phyloP scores from a whole-genome alignment of 805 yeast species.

The Schwanniomyces occidentalis region DNA sequence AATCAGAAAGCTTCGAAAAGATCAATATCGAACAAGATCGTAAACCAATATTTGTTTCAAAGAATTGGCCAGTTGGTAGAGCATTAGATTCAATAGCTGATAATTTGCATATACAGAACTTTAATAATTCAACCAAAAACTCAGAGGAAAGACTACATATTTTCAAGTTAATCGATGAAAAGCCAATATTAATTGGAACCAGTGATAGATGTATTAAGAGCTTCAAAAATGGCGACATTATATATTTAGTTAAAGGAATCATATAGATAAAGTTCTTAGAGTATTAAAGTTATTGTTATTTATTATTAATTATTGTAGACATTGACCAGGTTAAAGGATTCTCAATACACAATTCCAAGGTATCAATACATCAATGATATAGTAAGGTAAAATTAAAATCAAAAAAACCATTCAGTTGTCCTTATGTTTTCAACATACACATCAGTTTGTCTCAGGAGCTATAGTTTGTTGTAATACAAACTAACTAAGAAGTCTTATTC shows the following conservation, averaged over 20 bases:
- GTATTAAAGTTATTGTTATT: too few species aligned
- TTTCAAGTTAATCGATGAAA: slow-evolving; percentile 35
- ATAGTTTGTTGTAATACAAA: too few species aligned
- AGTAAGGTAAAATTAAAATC: too few species aligned
- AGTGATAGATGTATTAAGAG: slow-evolving; percentile 41
- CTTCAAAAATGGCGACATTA: slow-evolving; percentile 49
- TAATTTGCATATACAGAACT: slow-evolving; percentile 46
- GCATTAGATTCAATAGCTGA: slow-evolving; percentile 55
- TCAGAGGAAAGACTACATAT: slow-evolving; percentile 45
- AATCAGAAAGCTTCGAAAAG: slow-evolving; percentile 21
- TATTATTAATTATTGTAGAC: too few species aligned
- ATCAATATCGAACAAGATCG: slow-evolving; percentile 27
- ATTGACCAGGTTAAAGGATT: too few species aligned
- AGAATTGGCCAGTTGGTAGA: slow-evolving; percentile 61
- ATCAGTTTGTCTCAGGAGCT: too few species aligned
- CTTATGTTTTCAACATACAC: too few species aligned
- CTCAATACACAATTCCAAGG: too few species aligned
- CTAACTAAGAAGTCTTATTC: too few species aligned
- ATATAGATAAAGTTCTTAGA: too few species aligned
- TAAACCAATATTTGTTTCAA: slow-evolving; percentile 48
- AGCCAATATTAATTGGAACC: slow-evolving; percentile 26
- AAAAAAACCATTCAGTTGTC: too few species aligned
- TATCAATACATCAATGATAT: too few species aligned
- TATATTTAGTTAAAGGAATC: slow-evolving; percentile 55
- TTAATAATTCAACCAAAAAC: slow-evolving; percentile 47